Percentiles rank a stretch among this genome's conserved stretches.
Evolutionary conservation across 2,329 filamentous ascomycete species (phyloP).

Genomic region (Aspergillus felis): DNA sequence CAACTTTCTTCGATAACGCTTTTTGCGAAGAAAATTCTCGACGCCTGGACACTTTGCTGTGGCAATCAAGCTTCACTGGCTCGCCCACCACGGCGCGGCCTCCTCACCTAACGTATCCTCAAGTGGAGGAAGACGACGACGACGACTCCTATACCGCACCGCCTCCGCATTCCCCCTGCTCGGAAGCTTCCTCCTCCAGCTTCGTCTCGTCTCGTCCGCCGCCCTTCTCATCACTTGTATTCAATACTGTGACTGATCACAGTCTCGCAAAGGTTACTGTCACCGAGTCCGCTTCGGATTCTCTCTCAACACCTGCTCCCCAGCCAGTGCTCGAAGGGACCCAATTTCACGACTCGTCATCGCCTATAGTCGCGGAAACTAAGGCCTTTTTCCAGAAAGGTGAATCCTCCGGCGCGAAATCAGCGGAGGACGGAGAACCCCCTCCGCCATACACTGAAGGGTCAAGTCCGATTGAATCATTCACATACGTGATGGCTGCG

Average conservation of each 20-base stretch:
- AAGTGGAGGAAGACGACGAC: conserved; percentile 38
- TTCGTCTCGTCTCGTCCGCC: conserved; percentile 55
- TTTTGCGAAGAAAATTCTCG: neutral
- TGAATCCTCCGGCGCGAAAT: conserved; percentile 64
- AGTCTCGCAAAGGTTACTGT: conserved; percentile 39
- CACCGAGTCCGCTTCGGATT: conserved; percentile 46
- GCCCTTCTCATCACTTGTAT: conserved; percentile 63
- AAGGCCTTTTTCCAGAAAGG: conserved; percentile 80
- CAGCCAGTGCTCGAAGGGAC: conserved; percentile 50
- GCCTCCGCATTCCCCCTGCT: conserved; percentile 36
- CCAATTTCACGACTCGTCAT: conserved; percentile 41
- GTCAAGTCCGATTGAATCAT: conserved; percentile 83
- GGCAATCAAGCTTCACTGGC: conserved; percentile 24
- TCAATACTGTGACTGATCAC: conserved; percentile 41
- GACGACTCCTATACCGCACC: conserved; percentile 37
- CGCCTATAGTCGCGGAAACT: conserved; percentile 64
- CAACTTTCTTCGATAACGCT: neutral
- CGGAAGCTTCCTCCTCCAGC: conserved; percentile 44
- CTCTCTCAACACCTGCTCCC: conserved; percentile 49
- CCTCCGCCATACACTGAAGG: conserved; percentile 95
- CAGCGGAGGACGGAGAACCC: conserved; percentile 76
- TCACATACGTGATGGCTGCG: conserved; percentile 96
- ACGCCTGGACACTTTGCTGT: conserved; percentile 31
- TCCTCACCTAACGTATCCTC: conserved; percentile 33
- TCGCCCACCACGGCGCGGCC: conserved; percentile 45